These are phyloP conservation scores for Phlebiopsis gigantea DNA, from an alignment of 768 basidiomycete species.

Conservation along the genomic window DNA sequence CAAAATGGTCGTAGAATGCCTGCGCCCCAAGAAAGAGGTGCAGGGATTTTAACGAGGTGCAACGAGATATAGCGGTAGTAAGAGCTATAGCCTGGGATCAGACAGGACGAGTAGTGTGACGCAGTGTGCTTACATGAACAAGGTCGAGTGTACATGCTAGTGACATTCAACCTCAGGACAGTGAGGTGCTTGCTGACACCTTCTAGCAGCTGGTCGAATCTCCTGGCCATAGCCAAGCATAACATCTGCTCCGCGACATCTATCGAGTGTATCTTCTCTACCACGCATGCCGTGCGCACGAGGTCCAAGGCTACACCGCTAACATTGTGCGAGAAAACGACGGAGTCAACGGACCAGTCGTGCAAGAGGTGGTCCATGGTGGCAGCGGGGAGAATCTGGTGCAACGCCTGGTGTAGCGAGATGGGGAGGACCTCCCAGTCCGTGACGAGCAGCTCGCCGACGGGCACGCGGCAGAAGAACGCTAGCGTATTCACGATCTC, in stretches of 20 bases:
- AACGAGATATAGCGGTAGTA: neutral
- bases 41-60: neutral
- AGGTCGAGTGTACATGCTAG: neutral
- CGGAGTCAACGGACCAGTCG: neutral
- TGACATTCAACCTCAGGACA: neutral
- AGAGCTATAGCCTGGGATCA: neutral
- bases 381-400: neutral
- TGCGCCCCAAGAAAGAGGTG: neutral
- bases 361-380: neutral
- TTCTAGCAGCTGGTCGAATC: neutral
- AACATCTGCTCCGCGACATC: neutral
- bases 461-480: slow-evolving; percentile 1
- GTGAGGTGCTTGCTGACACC: neutral
- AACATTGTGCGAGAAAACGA: neutral
- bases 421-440: neutral
- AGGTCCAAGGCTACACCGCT: neutral
- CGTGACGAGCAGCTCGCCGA: neutral
- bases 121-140: neutral
- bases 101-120: too few relatives aligned
- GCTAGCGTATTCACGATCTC: neutral
- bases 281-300: neutral
- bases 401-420: neutral
- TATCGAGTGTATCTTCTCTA: neutral
- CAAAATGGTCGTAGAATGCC: neutral
- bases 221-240: neutral